Evolutionary conservation across 176 grass and related monocot species (phyloP).

Genomic region (Triticum dicoccoides): DNA sequence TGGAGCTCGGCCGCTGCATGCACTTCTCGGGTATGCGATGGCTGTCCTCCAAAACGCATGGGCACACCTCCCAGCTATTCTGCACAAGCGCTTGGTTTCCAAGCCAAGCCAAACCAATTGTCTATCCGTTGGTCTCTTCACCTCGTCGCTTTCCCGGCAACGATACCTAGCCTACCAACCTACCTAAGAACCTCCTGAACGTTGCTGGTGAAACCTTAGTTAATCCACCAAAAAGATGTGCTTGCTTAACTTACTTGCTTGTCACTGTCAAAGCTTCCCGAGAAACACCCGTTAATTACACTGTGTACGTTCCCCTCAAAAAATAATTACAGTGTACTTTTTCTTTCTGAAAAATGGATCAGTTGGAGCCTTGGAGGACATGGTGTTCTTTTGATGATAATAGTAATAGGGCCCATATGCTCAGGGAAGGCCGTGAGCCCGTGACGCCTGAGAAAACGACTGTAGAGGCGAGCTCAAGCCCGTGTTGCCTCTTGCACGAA

Average conservation of each 20-base stretch:
- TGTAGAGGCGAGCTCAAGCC: not conserved
- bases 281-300: not conserved
- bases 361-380: too few relatives aligned
- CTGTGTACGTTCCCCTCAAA: too few relatives aligned
- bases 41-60: not conserved
- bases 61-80: constrained; percentile 20
- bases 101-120: constrained; percentile 27
- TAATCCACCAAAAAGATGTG: not conserved
- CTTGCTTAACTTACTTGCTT: not conserved
- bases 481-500: not conserved
- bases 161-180: not conserved
- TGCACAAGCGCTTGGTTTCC: constrained; percentile 36
- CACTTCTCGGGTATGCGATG: too few relatives aligned
- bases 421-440: not conserved
- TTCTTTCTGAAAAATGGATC: too few relatives aligned
- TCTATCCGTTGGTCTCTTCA: constrained; percentile 9
- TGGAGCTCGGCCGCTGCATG: too few relatives aligned
- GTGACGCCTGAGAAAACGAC: constrained; percentile 14
- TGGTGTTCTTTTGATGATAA: not conserved
- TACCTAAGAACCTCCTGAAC: constrained; percentile 26
- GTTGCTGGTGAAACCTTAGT: not conserved
- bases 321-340: too few relatives aligned
- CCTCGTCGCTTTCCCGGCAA: constrained; percentile 37
- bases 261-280: not conserved
- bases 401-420: not conserved